Base-by-base conservation (phyloP, 331 rosid genomes). In the Quercus phellos region DNA sequence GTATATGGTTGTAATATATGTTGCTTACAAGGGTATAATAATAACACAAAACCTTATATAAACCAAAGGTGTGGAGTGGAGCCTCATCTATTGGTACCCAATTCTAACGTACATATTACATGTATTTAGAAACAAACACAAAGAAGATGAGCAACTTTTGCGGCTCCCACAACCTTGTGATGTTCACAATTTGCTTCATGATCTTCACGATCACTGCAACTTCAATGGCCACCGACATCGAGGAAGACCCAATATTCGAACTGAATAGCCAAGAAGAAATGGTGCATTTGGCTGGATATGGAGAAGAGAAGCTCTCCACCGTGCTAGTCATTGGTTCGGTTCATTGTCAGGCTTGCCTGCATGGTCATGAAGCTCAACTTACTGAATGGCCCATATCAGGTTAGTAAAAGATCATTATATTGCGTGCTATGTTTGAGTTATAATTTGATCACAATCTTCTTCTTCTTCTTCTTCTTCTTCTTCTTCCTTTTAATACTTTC, bases 261-360 rank as follows among this genome's bases (percentile, higher is more conserved):
- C 67, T 77, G 59, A 73, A 84, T 50, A 87, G 86, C 88, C 84
- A 90, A 79, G 90, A 93, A 5, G 97, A 95, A 46, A 73, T 87
- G 82, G 86, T 85, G 80, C 78, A 82, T 51, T 79, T 87, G 34
- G 98, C 98, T 72, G 99, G 99, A 51, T 93, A 95, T 84, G 98
- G 99, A 71, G 97, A 95, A 76, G 92, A 93, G 72, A 95, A 85
- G 84, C 89, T 95, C 26, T 95, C 99, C 74, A 95, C 98, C 1
- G 99, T 95, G 19, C 84, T 95, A 10, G 81, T 95, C 35, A 89
- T 92, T 11, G 99, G 98, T 4, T 95, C 99, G 1, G 71, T 95
- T 77, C 75, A 78, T 79, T 93, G 97, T 55, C 83, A 90, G 72
- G 73, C 88, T 16, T 78, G 84, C 83, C 55, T 83, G 67, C 83